Evolutionary conservation across 176 grass and related monocot species (phyloP), one percentile per base, ranked within the genome.

Genomic region (Oropetium thomaeum): DNA sequence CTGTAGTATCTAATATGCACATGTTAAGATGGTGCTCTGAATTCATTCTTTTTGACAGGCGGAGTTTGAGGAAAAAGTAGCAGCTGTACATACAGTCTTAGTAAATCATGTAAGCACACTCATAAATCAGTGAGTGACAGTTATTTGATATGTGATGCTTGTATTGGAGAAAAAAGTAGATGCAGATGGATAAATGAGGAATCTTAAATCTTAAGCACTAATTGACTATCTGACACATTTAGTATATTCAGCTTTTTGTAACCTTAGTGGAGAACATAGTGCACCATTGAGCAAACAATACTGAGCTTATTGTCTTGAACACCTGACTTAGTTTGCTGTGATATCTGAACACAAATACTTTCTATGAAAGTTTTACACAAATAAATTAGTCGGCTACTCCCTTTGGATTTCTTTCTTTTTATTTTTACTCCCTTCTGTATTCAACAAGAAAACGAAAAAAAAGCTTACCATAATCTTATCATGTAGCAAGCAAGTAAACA

Each of bases 51-150:
- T 84, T 81, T 89, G 71, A 45, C 78, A 97, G 95, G 84, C 55
- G 29, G 86, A 93, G 17, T 71, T 97, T 19, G 84, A 90, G 69
- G 79, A 97, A 79, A 97, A 92, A 52, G 75, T 79, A 27, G 86
- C 76, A 81, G 65, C 15, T 64, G 70, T 97, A 75, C 88, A 87
- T 71, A 71, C 25, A 53, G 88, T 91, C 34, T 89, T 97, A 65
- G 92, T 86, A 53, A 84, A 84, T 82, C 83, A 97, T 92, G 95
- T 93, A 92, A 86, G 90, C 66, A 22, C 42, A 79, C 19, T 84
- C 16, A n/a, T 14, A 75, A 74, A 45, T 71, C 19, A 52, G 13
- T 66, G 20, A 23, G 45, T 76, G 57, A 19, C 5, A n/a, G 35
- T 42, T 14, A 20, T 52, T 45, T 78, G 17, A 23, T 67, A 53